Base-by-base conservation (phyloP, 148 eudicot genomes). In the Rhododendron ovatum region DNA sequence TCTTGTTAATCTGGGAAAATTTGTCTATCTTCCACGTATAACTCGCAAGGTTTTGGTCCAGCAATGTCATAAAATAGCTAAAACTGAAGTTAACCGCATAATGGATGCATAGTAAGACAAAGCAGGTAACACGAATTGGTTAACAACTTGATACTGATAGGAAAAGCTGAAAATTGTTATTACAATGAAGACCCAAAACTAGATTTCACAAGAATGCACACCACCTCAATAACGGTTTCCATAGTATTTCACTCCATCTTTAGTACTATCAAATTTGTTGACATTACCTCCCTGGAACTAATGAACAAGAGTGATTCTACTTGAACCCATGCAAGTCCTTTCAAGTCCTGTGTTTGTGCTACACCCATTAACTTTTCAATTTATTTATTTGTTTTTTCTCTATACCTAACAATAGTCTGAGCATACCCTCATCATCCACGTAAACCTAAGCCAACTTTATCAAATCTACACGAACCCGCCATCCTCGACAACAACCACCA, bases 21-120 rank as follows among this genome's bases (percentile, higher is more conserved):
- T 92, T 93, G 33, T 95, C 94, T 80, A 96, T 96, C 90, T 91
- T 94, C 98, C 99, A 96, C 95, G 87, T 88, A 95, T 80, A 96
- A 89, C 55, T 96, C 92, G 48, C 91, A 89, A 88, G 98, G 99
- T 85, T 92, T 95, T 73, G 85, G 96, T 79, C 98, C 97, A 95
- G 88, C 78, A 90, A 80, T 14, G 85, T 55, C 83, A 24, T 28
- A 80, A 83, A 45, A 71, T 28, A 50, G 24, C 30, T 59, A 4
- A 74, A 57, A 15, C 33, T 82, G 28, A 76, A 73, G 37, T 48
- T 57, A 59, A 83, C 37, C 35, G 65, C 35, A 57, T 3, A 43
- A 45, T 39, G 8, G 17, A 53, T 67, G 43, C 53, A 78, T n/a
- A 83, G 53, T 18, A 74, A n/a, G 77, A 41, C 63, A 71, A 57